Evolutionary conservation across 306 rosid species (phyloP).

Genomic region (Acacia acuminata): DNA sequence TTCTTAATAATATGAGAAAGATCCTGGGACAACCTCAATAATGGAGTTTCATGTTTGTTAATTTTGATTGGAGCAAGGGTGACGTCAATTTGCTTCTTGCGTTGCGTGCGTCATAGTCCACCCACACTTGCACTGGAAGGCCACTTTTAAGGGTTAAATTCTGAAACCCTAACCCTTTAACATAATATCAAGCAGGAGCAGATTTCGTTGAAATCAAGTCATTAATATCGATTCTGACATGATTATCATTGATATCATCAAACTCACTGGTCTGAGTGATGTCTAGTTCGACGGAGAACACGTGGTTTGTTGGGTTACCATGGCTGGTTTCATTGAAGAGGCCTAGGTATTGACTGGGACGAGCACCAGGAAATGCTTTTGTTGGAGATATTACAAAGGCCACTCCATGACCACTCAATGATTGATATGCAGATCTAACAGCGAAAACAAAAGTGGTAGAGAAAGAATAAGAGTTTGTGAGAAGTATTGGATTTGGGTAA

Average conservation of each 20-base stretch:
- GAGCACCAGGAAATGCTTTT: conserved; percentile 38
- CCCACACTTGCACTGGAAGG: conserved; percentile 54
- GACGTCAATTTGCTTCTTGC: background rate
- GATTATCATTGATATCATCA: conserved; percentile 57
- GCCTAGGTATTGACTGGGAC: background rate
- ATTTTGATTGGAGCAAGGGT: background rate
- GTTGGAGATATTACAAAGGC: conserved; percentile 63
- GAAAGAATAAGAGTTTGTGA: conserved; percentile 50
- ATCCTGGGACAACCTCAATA: background rate
- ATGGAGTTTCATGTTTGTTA: background rate
- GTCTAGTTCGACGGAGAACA: background rate
- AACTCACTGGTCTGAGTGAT: conserved; percentile 41
- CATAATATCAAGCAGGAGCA: conserved; percentile 42
- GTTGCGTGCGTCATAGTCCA: conserved; percentile 50
- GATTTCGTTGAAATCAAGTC: background rate
- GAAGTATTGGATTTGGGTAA: conserved; percentile 22
- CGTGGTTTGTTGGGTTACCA: background rate
- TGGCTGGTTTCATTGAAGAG: background rate
- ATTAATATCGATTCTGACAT: conserved; percentile 48
- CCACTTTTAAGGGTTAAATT: conserved; percentile 54
- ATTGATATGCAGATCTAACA: background rate
- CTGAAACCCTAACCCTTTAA: background rate
- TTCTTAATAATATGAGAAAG: no score
- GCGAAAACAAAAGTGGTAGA: conserved; percentile 43
- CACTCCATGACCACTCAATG: conserved; percentile 46